Conservation (phyloP, 495 filamentous ascomycete species). For the Trichoderma parareesei region DNA sequence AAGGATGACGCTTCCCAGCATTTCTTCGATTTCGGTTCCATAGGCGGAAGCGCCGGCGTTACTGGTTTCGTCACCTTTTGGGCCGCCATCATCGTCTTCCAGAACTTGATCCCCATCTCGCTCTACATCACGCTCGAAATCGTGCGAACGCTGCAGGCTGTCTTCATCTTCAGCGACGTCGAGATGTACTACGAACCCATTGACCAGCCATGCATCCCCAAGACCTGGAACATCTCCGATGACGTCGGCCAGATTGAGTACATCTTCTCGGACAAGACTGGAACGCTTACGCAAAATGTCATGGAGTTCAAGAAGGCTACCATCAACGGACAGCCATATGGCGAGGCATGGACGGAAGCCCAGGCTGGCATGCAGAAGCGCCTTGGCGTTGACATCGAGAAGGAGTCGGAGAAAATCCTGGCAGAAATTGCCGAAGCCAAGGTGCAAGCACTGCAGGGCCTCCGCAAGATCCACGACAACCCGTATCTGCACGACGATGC, state of each 20-base stretch:
- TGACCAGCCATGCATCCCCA: slow-evolving; percentile 90
- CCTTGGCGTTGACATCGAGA: slow-evolving; percentile 75
- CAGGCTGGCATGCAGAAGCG: slow-evolving; percentile 91
- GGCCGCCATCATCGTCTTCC: slow-evolving; percentile 88
- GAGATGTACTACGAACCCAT: slow-evolving; percentile 95
- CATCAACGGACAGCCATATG: slow-evolving; percentile 89
- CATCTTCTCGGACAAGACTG: slow-evolving; percentile 99
- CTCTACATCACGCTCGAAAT: slow-evolving; percentile 98
- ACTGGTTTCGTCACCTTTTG: slow-evolving; percentile 95
- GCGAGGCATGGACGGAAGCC: slow-evolving; percentile 95
- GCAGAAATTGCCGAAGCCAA: slow-evolving; percentile 76
- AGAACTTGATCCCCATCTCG: slow-evolving; percentile 97
- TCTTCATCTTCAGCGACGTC: slow-evolving; percentile 95
- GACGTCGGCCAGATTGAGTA: slow-evolving; percentile 99
- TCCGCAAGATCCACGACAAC: slow-evolving; percentile 76
- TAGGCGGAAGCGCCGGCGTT: slow-evolving; percentile 65
- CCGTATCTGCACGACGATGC: slow-evolving; percentile 86
- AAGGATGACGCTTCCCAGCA: slow-evolving; percentile 63
- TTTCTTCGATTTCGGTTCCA: slow-evolving; percentile 82
- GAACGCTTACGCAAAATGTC: slow-evolving; percentile 95
- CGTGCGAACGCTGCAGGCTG: slow-evolving; percentile 82
- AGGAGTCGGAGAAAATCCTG: slow-evolving; percentile 61
- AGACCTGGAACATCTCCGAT: slow-evolving; percentile 98
- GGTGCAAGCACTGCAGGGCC: slow-evolving; percentile 56
- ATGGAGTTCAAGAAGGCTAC: slow-evolving; percentile 99